Base-by-base conservation (phyloP, 2,329 filamentous ascomycete species). In the Aspergillus quadricinctus region DNA sequence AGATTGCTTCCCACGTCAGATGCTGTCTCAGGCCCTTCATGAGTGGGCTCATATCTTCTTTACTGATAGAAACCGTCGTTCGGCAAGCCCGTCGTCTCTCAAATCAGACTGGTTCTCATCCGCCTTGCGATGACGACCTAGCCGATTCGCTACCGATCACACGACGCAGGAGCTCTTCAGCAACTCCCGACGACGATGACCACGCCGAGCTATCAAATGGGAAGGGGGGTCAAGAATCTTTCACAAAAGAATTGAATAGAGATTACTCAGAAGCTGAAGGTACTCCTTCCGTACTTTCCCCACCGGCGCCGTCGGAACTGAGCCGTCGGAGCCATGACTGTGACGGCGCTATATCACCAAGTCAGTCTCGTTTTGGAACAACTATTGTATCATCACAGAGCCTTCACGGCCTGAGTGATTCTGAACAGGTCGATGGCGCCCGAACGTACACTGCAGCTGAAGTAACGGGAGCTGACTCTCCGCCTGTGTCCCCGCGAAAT, bases 41-140 rank as follows among this genome's bases (percentile, higher is more conserved):
- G 77, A 78, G 71, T 67, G 71, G 72, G 63, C 75, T 75, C 50
- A 69, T 78, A 52, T 69, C 69, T 29, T 77, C 76, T 43, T 71
- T 76, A 56, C 64, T 79, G 49, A 72, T 75, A 57, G 76, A 78
- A 63, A 71, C 75, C 50, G 72, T 75, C 60, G 64, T 77, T 60
- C 74, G 75, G 60, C 72, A 74, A 68, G 72, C 74, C 60, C 71
- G 72, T 58, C 74, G 71, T 57, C 71, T 73, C 57, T 75, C 75
- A 37, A 61, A 58, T 50, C 66, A 61, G 48, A 50, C 62, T 37
- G 49, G 56, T 53, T 41, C 62, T 49, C 58, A 52, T 28, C 57
- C 67, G 59, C 57, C 64, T 64, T 59, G 58, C 55, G 60, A 54
- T 50, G 58, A 66, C 62, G 52, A 65, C 53, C 58, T 62, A 57